Percentiles rank a stretch among this genome's conserved stretches.
Conservation (phyloP, 1,284 basidiomycete species). For the Apiotrichum siamense region DNA sequence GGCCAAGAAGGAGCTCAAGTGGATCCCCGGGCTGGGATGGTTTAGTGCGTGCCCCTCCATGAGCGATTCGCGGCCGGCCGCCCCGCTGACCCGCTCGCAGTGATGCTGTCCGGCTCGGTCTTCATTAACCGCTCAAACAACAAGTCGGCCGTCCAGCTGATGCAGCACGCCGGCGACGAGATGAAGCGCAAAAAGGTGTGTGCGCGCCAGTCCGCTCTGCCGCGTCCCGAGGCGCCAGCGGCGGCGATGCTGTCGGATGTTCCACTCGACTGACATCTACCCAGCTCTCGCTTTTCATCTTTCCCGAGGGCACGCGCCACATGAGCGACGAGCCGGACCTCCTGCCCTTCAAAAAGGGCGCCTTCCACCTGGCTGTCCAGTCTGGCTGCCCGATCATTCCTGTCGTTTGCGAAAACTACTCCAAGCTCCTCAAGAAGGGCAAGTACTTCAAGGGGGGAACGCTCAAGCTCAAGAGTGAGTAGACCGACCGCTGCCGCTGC, state of each 20-base stretch:
- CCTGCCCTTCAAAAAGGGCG: conserved; percentile 94
- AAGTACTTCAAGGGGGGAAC: conserved; percentile 72
- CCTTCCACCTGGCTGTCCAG: conserved; percentile 92
- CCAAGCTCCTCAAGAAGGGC: conserved; percentile 67
- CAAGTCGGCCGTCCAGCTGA: conserved; percentile 66
- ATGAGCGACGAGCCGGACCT: conserved; percentile 60
- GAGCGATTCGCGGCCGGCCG: too few species aligned
- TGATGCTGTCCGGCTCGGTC: conserved; percentile 83
- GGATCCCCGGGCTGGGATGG: conserved; percentile 77
- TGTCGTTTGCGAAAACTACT: conserved; percentile 91
- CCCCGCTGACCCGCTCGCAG: conserved; percentile 27
- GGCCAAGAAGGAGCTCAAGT: conserved; percentile 87
- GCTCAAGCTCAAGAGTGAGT: conserved; percentile 77
- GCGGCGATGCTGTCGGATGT: conserved; percentile 53
- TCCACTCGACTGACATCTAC: conserved; percentile 1
- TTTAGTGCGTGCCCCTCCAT: conserved; percentile 53
- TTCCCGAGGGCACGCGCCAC: conserved; percentile 86
- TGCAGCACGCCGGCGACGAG: conserved; percentile 69
- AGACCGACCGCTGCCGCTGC: too few species aligned
- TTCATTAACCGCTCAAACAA: conserved; percentile 87
- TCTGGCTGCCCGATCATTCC: conserved; percentile 73
- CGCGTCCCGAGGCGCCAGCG: too few species aligned
- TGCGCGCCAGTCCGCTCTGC: not conserved
- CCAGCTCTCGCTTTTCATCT: conserved; percentile 77
- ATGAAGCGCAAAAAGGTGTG: conserved; percentile 64